Conservation (phyloP, 495 filamentous ascomycete genomes). For the Neurospora sp. region DNA sequence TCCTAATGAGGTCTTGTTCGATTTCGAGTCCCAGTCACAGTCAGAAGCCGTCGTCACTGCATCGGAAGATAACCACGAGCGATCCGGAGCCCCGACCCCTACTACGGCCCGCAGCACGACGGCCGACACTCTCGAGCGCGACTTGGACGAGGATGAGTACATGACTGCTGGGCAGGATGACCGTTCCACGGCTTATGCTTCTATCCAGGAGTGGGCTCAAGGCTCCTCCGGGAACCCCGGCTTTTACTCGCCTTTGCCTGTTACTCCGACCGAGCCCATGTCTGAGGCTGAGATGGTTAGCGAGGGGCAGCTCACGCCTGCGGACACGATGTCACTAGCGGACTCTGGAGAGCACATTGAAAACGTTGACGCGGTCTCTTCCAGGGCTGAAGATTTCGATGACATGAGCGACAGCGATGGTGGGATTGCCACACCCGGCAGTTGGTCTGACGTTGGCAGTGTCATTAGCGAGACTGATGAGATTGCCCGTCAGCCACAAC, state of each 20-base stretch:
- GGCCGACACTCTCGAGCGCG: slow-evolving; percentile 19
- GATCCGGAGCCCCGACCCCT: not conserved
- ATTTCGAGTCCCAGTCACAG: slow-evolving; percentile 17
- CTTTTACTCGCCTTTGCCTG: slow-evolving; percentile 45
- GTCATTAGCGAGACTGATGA: slow-evolving; percentile 50
- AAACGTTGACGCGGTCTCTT: slow-evolving; percentile 24
- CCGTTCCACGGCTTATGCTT: slow-evolving; percentile 29
- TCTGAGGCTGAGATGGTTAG: slow-evolving; percentile 36
- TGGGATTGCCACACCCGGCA: slow-evolving; percentile 53
- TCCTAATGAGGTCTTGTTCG: slow-evolving; percentile 17
- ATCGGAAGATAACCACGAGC: not conserved
- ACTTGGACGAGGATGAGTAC: slow-evolving; percentile 32
- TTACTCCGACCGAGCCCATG: slow-evolving; percentile 23
- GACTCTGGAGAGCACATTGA: slow-evolving; percentile 32
- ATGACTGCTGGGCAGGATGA: slow-evolving; percentile 36
- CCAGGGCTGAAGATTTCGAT: slow-evolving; percentile 32
- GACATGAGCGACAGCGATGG: slow-evolving; percentile 58
- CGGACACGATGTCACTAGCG: slow-evolving; percentile 37
- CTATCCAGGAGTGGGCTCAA: slow-evolving; percentile 49
- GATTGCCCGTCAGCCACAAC: slow-evolving; percentile 4
- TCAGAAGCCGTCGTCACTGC: slow-evolving; percentile 3
- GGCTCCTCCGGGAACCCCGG: slow-evolving; percentile 22
- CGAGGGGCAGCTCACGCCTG: slow-evolving; percentile 40
- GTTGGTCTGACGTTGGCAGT: slow-evolving; percentile 74
- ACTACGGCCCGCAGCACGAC: slow-evolving; percentile 7